Conservation (phyloP, 2,329 filamentous ascomycete genomes). For the Ophiocordyceps polyrhachis-furcata region DNA sequence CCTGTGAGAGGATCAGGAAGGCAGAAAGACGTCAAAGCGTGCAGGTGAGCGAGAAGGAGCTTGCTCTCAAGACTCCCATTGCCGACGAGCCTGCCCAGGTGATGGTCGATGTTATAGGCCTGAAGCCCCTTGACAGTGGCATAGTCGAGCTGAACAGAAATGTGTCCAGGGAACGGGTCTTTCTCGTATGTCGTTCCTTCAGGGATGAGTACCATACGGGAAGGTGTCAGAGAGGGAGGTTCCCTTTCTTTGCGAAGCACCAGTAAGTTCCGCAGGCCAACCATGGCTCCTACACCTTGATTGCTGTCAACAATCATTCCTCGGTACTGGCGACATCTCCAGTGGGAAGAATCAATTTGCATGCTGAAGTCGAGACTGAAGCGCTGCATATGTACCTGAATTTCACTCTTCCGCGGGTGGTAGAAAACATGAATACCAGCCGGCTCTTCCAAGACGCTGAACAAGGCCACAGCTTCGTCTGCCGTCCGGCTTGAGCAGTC, state of each 20-base stretch:
- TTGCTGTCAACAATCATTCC: slow-evolving; percentile 27
- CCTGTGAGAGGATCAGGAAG: slow-evolving; percentile 27
- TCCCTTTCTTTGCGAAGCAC: slow-evolving; percentile 15
- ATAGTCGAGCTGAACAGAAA: not conserved
- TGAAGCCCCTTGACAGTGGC: slow-evolving; percentile 9
- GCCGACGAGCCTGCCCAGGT: slow-evolving; percentile 27
- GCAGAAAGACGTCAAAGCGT: slow-evolving; percentile 31
- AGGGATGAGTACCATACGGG: slow-evolving; percentile 18
- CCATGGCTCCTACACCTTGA: slow-evolving; percentile 26
- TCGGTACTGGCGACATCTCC: slow-evolving; percentile 29
- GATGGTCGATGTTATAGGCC: slow-evolving; percentile 23
- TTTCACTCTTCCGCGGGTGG: not conserved
- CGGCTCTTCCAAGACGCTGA: not conserved
- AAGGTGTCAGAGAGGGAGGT: no score
- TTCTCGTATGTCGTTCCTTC: slow-evolving; percentile 8
- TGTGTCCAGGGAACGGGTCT: slow-evolving; percentile 9
- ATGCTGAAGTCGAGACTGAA: slow-evolving; percentile 28
- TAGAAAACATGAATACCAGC: slow-evolving; percentile 1
- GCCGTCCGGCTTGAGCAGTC: not conserved
- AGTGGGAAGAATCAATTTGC: slow-evolving; percentile 3
- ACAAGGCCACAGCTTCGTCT: not conserved
- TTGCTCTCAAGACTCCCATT: slow-evolving; percentile 28
- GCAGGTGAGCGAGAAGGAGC: slow-evolving; percentile 28
- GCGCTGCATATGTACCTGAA: slow-evolving; percentile 25
- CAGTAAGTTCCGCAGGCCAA: slow-evolving; percentile 30